Evolutionary conservation across 2,329 filamentous ascomycete genomes (phyloP).

Genomic region (Fusarium chuoi): DNA sequence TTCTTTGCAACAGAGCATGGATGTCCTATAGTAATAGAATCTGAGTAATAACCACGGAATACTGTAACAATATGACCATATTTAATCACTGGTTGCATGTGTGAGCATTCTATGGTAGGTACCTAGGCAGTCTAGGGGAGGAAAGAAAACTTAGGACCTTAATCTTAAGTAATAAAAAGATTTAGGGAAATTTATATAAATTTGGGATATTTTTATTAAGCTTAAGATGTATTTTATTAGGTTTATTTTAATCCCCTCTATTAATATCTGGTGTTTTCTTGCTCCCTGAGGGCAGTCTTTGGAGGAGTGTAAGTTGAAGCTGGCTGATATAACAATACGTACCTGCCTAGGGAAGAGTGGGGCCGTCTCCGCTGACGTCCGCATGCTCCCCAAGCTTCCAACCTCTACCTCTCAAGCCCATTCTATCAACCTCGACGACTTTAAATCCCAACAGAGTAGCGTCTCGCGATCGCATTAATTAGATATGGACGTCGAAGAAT

Average conservation of each 20-base stretch:
- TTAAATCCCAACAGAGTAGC: slow-evolving; percentile 19
- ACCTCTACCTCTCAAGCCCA: slow-evolving; percentile 35
- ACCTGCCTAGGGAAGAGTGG: slow-evolving; percentile 33
- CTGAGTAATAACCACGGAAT: not conserved
- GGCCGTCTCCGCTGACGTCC: slow-evolving; percentile 40
- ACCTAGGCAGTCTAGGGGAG: no score
- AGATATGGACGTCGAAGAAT: slow-evolving; percentile 63
- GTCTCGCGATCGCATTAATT: slow-evolving; percentile 10
- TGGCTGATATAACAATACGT: slow-evolving; percentile 15
- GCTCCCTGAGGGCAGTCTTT: not conserved
- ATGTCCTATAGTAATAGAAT: not conserved
- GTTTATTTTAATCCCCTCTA: no score
- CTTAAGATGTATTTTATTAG: no score
- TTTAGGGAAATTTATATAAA: no score
- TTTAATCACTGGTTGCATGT: not conserved
- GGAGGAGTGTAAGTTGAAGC: not conserved
- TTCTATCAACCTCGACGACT: slow-evolving; percentile 2
- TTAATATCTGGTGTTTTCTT: no score
- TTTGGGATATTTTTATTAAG: no score
- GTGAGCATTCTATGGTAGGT: not conserved
- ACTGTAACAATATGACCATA: not conserved
- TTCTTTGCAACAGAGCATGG: not conserved
- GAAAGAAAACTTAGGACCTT: no score
- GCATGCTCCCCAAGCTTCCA: slow-evolving; percentile 36
- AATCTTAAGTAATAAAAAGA: no score